Conservation (phyloP, 352 stramenopile species). For the Blastocystis sp. region DNA sequence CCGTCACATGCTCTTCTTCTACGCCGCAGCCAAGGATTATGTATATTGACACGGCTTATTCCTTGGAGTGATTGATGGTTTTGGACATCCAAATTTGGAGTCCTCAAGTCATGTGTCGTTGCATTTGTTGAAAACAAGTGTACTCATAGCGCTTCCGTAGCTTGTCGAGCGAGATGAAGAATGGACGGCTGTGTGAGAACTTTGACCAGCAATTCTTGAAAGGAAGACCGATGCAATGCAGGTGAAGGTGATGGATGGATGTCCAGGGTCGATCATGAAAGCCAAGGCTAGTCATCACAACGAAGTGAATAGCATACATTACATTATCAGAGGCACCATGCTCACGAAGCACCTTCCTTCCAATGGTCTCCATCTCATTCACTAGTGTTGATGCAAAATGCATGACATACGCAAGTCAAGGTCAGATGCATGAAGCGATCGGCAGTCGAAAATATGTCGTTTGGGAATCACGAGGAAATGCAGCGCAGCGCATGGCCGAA, state of each 20-base stretch:
- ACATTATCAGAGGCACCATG: slow-evolving; percentile 9
- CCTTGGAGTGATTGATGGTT: no score
- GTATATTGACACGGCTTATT: no score
- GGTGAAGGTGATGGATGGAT: slow-evolving; percentile 29
- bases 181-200: slow-evolving; percentile 11
- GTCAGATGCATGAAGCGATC: not conserved
- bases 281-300: not conserved
- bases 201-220: slow-evolving; percentile 39
- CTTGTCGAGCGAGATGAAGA: not conserved
- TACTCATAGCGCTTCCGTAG: not conserved
- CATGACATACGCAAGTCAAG: not conserved
- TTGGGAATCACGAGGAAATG: slow-evolving; percentile 42
- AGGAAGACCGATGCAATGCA: slow-evolving; percentile 33
- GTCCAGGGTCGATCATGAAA: slow-evolving; percentile 35
- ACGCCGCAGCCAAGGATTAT: no score
- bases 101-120: not conserved
- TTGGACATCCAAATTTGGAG: not conserved
- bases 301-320: not conserved
- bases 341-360: not conserved
- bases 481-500: slow-evolving; percentile 19
- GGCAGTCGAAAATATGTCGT: slow-evolving; percentile 24
- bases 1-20: slow-evolving; percentile 16
- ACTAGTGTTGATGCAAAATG: slow-evolving; percentile 7
- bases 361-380: not conserved
- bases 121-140: slow-evolving; percentile 13